Evolutionary conservation across 139 green algal genomes (phyloP), one percentile per base, ranked within the genome.

Genomic region (Picochlorum sp.): DNA sequence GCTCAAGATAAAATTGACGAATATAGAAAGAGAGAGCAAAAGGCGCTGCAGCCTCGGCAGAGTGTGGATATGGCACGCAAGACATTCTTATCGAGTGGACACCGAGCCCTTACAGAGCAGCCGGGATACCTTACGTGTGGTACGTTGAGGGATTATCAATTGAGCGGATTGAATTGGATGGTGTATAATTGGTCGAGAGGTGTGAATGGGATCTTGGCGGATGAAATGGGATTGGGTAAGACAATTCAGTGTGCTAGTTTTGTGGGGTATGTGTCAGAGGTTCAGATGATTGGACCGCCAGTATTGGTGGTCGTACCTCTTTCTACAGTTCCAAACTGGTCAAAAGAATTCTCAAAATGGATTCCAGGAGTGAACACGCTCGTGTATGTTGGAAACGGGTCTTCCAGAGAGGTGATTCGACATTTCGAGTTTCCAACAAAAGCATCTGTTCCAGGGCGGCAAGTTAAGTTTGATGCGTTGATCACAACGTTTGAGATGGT

Each of bases 141-240:
- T n/a, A 76, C 83, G n/a, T 82, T 96, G 73, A 81, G 89, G 3
- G 86, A 95, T 76, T 97, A 97, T 71, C 91, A 97, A 77, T 61
- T 97, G 59, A 75, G 89, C 11, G 85, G 86, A 14, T 81, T 97
- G 49, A 96, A 95, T 71, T 97, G 91, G 85, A 77, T 97, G 64
- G 74, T 90, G 38, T 79, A 77, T 63, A 81, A 78, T 49, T 94
- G 84, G 76, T 49, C 66, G 26, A 65, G 81, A 3, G 79, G 87
- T 54, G 70, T 80, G 45, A 98, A 97, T 73, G 72, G 76, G 49
- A 98, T 98, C 54, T 78, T 98, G 67, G 92, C 92, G 2, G 91
- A 97, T 68, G 92, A 98, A 75, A 96, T 97, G 90, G 85, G 74
- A 6, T 83, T 87, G 49, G 81, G 85, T 65, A 95, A 95, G 71